A percentile compares a stretch with the other conserved stretches of the same genome.
These are phyloP conservation scores for Saccharum hybrid DNA, from an alignment of 202 grass and related monocot species.

Conservation along the genomic window DNA sequence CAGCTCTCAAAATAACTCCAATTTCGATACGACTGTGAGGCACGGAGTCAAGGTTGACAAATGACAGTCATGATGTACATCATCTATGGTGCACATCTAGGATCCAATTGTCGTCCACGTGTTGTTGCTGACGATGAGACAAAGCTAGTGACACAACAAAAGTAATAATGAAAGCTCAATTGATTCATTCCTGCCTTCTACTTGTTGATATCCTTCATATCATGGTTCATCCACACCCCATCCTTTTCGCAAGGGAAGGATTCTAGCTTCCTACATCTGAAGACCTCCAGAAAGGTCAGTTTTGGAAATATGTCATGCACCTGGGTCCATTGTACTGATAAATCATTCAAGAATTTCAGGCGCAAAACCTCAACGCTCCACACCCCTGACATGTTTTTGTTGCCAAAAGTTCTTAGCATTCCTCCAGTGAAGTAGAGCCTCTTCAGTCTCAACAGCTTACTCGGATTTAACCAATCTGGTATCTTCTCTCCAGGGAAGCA, in stretches of 20 bases:
- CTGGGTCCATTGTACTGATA: slow-evolving; percentile 51
- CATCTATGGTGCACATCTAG: not conserved
- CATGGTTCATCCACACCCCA: slow-evolving; percentile 54
- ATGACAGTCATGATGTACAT: not conserved
- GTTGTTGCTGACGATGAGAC: not conserved
- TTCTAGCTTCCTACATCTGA: slow-evolving; percentile 39
- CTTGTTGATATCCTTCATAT: slow-evolving; percentile 11
- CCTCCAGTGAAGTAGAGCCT: slow-evolving; percentile 73
- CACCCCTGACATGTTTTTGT: slow-evolving; percentile 2
- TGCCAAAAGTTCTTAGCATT: slow-evolving; percentile 44
- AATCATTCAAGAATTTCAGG: slow-evolving; percentile 62
- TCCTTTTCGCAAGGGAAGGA: slow-evolving; percentile 55
- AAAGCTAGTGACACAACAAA: not conserved
- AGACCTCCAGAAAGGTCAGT: slow-evolving; percentile 49
- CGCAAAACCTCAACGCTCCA: slow-evolving; percentile 57
- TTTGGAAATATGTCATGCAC: slow-evolving; percentile 43
- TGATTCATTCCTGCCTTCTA: not conserved
- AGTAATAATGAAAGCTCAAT: slow-evolving; percentile 29
- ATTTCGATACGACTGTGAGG: too few species aligned
- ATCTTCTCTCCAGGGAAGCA: slow-evolving; percentile 56
- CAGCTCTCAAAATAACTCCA: too few species aligned
- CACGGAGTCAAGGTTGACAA: not conserved
- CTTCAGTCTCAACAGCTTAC: slow-evolving; percentile 45
- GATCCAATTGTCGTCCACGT: not conserved
- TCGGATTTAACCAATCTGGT: slow-evolving; percentile 50